Percentiles rank a stretch among this genome's conserved stretches.
Conservation (phyloP, 495 filamentous ascomycete species). For the Sordaria brevicollis region DNA sequence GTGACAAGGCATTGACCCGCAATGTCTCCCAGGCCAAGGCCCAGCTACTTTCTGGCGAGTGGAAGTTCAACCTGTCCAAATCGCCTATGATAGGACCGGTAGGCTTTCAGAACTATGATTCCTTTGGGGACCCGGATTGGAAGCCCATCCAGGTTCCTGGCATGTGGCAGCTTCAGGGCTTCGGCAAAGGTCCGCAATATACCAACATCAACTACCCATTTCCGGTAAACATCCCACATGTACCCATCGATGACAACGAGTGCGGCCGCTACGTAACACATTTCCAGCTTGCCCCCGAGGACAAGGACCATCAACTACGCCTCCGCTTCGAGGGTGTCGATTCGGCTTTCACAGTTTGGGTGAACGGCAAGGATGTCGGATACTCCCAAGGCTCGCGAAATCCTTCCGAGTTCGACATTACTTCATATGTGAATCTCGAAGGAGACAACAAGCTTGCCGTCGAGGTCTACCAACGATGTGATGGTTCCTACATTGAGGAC, state of each 20-base stretch:
- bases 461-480: conserved; percentile 56
- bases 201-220: conserved; percentile 57
- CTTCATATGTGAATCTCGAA: conserved; percentile 31
- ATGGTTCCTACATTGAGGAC: conserved; percentile 61
- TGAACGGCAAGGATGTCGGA: conserved; percentile 54
- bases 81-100: conserved; percentile 39
- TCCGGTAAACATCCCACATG: conserved; percentile 48
- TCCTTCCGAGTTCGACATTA: conserved; percentile 58
- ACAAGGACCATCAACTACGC: conserved; percentile 32
- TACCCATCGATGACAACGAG: conserved; percentile 54
- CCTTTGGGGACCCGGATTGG: conserved; percentile 33
- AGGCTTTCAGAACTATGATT: conserved; percentile 23
- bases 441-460: conserved; percentile 46
- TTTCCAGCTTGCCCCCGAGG: conserved; percentile 34
- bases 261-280: conserved; percentile 50
- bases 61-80: conserved; percentile 46
- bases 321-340: conserved; percentile 64
- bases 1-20: conserved; percentile 21
- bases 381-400: conserved; percentile 62
- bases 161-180: conserved; percentile 63
- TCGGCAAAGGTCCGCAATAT: conserved; percentile 52
- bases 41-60: conserved; percentile 43
- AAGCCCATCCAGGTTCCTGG: conserved; percentile 50
- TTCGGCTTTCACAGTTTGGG: conserved; percentile 55
- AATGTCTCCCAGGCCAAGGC: conserved; percentile 25